Evolutionary conservation across 768 basidiomycete genomes (phyloP), one percentile per base, ranked within the genome.

Genomic region (Hygrocybe coccinea): DNA sequence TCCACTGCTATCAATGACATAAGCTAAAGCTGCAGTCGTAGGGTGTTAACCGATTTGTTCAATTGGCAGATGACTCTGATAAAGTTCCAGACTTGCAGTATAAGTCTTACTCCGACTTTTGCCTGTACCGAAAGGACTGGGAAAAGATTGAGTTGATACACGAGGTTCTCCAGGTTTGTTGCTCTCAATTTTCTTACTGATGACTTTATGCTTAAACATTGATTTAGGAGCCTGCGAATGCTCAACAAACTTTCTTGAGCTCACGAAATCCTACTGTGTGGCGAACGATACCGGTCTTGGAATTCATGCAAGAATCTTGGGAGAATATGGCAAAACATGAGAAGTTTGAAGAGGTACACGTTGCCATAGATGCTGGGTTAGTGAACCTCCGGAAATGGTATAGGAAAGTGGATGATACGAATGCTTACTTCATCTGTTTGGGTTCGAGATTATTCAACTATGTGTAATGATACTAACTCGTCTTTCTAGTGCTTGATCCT

Each of bases 231-330:
- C 60, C 60, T 34, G 56, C 60, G 17, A 57, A 54, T 15, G 55
- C 60, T 12, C 54, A 58, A 54, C 56, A 61, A 35, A 52, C 56
- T 19, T 60, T 61, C 48, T 61, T 36, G 0, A 54, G 60, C 44
- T 39, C 60, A 38, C 22, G 11, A 17, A 38, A 24, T 2, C 62
- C 58, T 10, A 59, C 62, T 17, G 62, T 59, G 8, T 62, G 62
- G 58, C 43, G 25, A n/a, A 62, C 55, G 11, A 59, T 62, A 29
- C 62, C 62, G 29, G 39, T 46, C 14, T 54, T 62, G 7, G 41
- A 62, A 55, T 62, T 58, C 41, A 54, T 62, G 17, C 59, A 56
- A 49, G 36, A 62, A 52, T 39, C 36, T 12, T 62, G 56, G 59
- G 57, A 58, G 41, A 54, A 22, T 25, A 63, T 56, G 62, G 50